phyloP scores from a whole-genome alignment of 495 filamentous ascomycete genomes.

The Staphylotrichum longicolle region DNA sequence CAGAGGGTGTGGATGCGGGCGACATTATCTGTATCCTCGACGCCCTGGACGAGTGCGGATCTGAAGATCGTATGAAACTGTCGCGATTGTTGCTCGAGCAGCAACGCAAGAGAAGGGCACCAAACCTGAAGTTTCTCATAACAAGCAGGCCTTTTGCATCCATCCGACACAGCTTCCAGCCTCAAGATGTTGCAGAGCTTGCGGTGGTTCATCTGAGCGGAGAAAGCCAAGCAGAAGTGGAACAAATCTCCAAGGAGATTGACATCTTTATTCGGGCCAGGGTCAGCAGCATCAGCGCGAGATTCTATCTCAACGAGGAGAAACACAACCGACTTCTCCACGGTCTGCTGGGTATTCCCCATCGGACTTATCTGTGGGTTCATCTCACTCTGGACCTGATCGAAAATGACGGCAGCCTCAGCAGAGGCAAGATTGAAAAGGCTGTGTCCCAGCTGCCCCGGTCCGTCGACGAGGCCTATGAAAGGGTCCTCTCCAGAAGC shows the following conservation, averaged over 20 bases:
- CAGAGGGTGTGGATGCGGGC: conserved; percentile 39
- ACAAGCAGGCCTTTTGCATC: conserved; percentile 49
- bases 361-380: conserved; percentile 24
- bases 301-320: not conserved
- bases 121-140: conserved; percentile 46
- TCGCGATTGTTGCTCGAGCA: conserved; percentile 21
- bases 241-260: conserved; percentile 20
- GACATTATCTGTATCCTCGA: conserved; percentile 52
- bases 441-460: not conserved
- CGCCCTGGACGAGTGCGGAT: conserved; percentile 45
- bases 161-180: conserved; percentile 38
- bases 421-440: not conserved
- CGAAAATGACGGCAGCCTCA: not conserved
- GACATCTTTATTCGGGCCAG: conserved; percentile 16
- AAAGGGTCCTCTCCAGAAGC: no score
- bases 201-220: conserved; percentile 42
- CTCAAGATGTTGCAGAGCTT: conserved; percentile 20
- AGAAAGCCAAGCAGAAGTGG: conserved; percentile 10
- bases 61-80: conserved; percentile 13
- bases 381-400: conserved; percentile 16
- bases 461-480: not conserved
- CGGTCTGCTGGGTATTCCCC: not conserved
- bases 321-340: conserved; percentile 8
- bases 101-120: conserved; percentile 10
- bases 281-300: not conserved